Base-by-base conservation (phyloP, 78 protist genomes). In the Goniomonas avonlea region DNA sequence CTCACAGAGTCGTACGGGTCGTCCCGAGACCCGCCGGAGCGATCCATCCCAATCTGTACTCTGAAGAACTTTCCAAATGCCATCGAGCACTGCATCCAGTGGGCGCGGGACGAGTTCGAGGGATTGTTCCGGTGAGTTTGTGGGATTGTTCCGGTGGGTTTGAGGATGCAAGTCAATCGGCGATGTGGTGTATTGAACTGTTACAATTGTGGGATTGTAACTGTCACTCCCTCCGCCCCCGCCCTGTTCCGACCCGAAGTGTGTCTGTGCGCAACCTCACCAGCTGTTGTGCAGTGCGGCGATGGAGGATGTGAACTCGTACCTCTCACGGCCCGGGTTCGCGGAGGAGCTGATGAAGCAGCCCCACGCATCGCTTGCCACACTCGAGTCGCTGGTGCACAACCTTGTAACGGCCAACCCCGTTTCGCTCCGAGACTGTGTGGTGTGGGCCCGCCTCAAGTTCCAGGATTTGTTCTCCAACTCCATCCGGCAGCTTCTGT, bases 391-490 rank as follows among this genome's bases (percentile, higher is more conserved):
- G 5, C n/a, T 88, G 13, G 31, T 37, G 45, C 65, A 68, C 5
- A 68, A 38, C 29, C 66, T 94, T 1, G 39, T 84, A 21, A 0
- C 39, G 32, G 84, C 83, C 78, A 1, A 35, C 25, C 93, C 96
- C 31, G 29, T 35, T 48, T 58, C 85, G 40, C 86, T 85, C 70
- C 93, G 77, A 31, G 95, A 98, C 85, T 94, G 99, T 74, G 80
- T 96, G 23, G 73, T 3, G 37, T 95, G 98, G 98, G 98, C 97
- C 29, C 88, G 99, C 34, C 66, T 69, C 7, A 23, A 82, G 40
- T 97, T 97, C 77, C 94, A 97, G 76, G 89, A 89, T 38, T 39
- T 35, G 63, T 98, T 86, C 74, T 27, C 7, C 84, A 82, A 91
- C 80, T n/a, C 53, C 34, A 93, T 94, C 63, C 37, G 34, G 45